Percentiles rank a stretch among this genome's conserved stretches.
Conservation (phyloP, 306 rosid species). For the Parietaria judaica region DNA sequence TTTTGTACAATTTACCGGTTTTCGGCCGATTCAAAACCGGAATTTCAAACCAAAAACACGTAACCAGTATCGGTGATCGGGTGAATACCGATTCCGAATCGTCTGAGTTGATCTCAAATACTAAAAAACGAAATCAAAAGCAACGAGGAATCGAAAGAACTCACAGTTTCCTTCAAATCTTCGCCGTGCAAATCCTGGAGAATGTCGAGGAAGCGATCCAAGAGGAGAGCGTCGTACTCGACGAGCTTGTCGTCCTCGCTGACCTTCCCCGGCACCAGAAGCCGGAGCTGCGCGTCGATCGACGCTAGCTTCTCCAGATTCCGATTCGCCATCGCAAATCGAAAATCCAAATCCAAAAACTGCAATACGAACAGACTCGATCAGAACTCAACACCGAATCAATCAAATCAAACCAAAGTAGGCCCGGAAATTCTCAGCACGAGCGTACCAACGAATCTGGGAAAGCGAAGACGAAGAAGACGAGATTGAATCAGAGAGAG, state of each 20-base stretch:
- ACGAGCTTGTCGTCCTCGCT: conserved; percentile 92
- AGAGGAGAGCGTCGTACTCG: conserved; percentile 84
- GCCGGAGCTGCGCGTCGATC: conserved; percentile 92
- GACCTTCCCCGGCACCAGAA: conserved; percentile 72
- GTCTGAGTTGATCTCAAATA: too few species aligned
- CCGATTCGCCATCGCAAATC: conserved; percentile 46
- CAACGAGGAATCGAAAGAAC: conserved; percentile 16
- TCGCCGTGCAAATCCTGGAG: conserved; percentile 99
- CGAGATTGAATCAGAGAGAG: background rate
- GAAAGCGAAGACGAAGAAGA: background rate
- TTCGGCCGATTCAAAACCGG: background rate
- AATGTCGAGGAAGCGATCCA: conserved; percentile 97
- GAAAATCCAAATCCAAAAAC: conserved; percentile 28
- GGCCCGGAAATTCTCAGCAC: background rate
- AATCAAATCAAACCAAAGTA: background rate
- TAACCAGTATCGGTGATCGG: too few species aligned
- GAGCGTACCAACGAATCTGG: conserved; percentile 1
- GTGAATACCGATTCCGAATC: too few species aligned
- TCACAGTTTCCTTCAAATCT: conserved; percentile 87
- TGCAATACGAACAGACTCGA: background rate
- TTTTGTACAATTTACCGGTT: background rate
- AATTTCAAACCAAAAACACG: conserved; percentile 7
- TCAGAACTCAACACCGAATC: background rate
- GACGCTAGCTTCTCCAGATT: conserved; percentile 90
- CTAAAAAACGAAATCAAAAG: background rate